Base-by-base conservation (phyloP, 495 filamentous ascomycete genomes). In the Podospora fimiseda region DNA sequence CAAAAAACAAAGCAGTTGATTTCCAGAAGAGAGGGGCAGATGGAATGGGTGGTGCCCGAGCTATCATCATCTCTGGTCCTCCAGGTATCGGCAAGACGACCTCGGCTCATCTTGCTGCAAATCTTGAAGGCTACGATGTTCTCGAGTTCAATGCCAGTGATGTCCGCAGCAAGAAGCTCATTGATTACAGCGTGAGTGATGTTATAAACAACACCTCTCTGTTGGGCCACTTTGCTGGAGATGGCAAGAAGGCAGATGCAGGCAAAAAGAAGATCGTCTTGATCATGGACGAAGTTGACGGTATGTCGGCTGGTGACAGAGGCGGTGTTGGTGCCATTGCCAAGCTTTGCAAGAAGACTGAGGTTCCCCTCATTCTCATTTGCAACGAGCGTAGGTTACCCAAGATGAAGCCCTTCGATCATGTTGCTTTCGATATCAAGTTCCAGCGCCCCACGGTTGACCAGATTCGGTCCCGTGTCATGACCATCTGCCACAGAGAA, bases 241-340 rank as follows among this genome's bases (percentile, higher is more conserved):
- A 88, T 41, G 86, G 85, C 37, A 85, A 90, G 71, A 80, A 87
- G 52, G 83, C 95, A 3, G 84, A 96, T 48, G 71, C 72, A 23
- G 76, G 74, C 18, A 97, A 91, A 70, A 92, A 91, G 72, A 95
- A 95, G 53, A 80, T 96, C 21, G 88, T 96, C 8, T 74, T 99
- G 11, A 86, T 99, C 72, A 96, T 99, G 94, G 93, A 99, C 60
- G 93, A 99, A 68, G 93, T 99, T 5, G 93, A 99, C 62, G 93
- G 93, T 30, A 99, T 99, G 93, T 96, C 91, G 43, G 90, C 90
- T 39, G 93, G 93, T 60, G 93, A 99, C 66, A 83, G 93, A 40
- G 93, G 93, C 57, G 93, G 93, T 64, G 94, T 99, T 38, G 93
- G 91, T 18, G 92, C 94, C 27, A 76, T 99, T 36, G 92, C 93